Conservation (phyloP, 208 protist genomes). For the Kentomonas sorsogonicus region DNA sequence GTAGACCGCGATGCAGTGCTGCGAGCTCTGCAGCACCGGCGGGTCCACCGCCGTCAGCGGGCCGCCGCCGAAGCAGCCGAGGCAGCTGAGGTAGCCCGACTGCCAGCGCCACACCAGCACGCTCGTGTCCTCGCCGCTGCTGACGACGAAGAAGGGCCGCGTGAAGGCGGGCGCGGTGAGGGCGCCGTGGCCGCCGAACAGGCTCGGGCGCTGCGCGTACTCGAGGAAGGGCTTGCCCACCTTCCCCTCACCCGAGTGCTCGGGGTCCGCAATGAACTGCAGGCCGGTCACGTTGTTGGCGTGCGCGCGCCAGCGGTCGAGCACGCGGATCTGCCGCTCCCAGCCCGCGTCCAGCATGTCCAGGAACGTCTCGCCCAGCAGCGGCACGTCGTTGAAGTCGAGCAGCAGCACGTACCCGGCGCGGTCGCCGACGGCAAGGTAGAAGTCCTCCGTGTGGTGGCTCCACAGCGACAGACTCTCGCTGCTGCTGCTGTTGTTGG, state of each 20-base stretch:
- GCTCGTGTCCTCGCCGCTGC: conserved; percentile 47
- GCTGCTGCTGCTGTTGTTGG: neutral
- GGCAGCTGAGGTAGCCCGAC: conserved; percentile 29
- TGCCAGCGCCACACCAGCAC: conserved; percentile 54
- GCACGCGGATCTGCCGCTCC: conserved; percentile 24
- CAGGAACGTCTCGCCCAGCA: conserved; percentile 4
- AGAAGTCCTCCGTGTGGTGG: too few relatives aligned
- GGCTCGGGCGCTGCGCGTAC: too few relatives aligned
- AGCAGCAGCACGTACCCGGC: conserved; percentile 41
- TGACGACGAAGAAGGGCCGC: conserved; percentile 27
- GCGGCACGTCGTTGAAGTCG: conserved; percentile 34
- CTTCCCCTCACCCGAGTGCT: too few relatives aligned
- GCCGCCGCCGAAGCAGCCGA: conserved; percentile 57
- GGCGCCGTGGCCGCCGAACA: neutral
- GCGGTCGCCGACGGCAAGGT: conserved; percentile 52
- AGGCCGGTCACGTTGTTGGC: conserved; percentile 38
- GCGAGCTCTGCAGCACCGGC: conserved; percentile 21
- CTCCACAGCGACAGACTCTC: too few relatives aligned
- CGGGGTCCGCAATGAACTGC: conserved; percentile 24
- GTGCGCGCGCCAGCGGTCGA: conserved; percentile 77
- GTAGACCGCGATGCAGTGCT: conserved; percentile 16
- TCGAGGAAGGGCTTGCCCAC: too few relatives aligned
- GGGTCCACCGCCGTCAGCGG: conserved; percentile 17
- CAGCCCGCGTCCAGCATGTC: conserved; percentile 1
- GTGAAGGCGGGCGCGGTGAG: neutral